Evolutionary conservation across 768 basidiomycete species (phyloP).

Genomic region (Kwoniella pini): DNA sequence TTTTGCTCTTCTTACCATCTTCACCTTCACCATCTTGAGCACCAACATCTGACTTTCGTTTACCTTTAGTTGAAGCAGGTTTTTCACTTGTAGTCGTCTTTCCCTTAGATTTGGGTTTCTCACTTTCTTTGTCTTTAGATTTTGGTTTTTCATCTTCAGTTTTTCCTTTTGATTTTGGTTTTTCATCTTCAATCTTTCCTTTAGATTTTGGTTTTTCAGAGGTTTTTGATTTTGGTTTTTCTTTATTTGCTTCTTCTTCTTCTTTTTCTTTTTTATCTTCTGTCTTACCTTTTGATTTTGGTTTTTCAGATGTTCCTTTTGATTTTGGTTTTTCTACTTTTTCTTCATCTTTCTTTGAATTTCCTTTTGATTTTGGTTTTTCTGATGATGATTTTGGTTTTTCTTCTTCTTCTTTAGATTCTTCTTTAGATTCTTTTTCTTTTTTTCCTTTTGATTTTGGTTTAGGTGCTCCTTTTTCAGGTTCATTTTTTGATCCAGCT

Average conservation of each 20-base stretch:
- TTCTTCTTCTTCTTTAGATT: conserved; percentile 50
- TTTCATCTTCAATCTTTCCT: not conserved
- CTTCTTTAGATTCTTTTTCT: conserved; percentile 20
- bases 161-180: not conserved
- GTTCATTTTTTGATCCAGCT: conserved; percentile 53
- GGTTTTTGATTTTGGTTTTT: not conserved
- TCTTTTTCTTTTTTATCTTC: not conserved
- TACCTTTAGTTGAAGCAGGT: conserved; percentile 15
- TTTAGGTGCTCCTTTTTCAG: conserved; percentile 47
- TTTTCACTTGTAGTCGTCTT: not conserved
- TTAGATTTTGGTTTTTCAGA: conserved; percentile 12
- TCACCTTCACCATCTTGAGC: conserved; percentile 21
- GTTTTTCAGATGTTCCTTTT: conserved; percentile 29
- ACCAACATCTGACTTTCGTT: conserved; percentile 16
- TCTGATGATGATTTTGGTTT: conserved; percentile 48
- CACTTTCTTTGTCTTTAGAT: not conserved
- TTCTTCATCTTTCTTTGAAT: conserved; percentile 47
- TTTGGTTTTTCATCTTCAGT: conserved; percentile 19
- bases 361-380: conserved; percentile 46
- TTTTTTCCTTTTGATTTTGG: conserved; percentile 44
- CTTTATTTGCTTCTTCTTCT: conserved; percentile 3
- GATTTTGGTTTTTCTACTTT: conserved; percentile 46
- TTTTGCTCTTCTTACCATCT: conserved; percentile 25
- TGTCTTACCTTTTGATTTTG: conserved; percentile 1
- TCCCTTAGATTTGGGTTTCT: conserved; percentile 21